phyloP scores from a whole-genome alignment of 805 yeast genomes.

The Diddensiella caesifluorescens region DNA sequence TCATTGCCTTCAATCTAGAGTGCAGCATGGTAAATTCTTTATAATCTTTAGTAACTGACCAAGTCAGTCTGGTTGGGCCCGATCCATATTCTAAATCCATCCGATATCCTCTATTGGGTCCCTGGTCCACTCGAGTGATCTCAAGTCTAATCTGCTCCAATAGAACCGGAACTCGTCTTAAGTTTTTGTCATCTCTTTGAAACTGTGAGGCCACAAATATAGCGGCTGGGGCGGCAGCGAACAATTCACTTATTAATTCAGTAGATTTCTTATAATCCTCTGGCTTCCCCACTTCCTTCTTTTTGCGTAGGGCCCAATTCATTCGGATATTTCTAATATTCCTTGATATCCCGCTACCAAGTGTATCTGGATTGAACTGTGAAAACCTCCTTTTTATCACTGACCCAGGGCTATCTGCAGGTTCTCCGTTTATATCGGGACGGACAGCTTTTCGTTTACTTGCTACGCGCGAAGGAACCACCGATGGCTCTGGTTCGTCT shows the following conservation, averaged over 20 bases:
- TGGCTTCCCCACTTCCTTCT: conserved; percentile 21
- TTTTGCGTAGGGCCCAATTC: conserved; percentile 13
- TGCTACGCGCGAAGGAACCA: too few species aligned
- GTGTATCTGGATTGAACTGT: conserved; percentile 17
- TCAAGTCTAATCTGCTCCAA: conserved; percentile 65
- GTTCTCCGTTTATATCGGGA: conserved; percentile 2
- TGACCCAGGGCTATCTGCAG: conserved; percentile 7
- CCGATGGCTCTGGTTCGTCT: too few species aligned
- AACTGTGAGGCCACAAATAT: conserved; percentile 70
- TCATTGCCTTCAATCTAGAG: conserved; percentile 53
- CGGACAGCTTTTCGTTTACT: conserved; percentile 2
- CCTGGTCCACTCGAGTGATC: conserved; percentile 40
- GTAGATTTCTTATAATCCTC: conserved; percentile 28
- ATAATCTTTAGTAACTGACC: conserved; percentile 72
- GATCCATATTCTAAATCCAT: conserved; percentile 88
- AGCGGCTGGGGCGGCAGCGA: conserved; percentile 25
- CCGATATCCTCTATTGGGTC: conserved; percentile 44
- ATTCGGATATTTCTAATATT: conserved; percentile 18
- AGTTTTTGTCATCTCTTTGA: conserved; percentile 55
- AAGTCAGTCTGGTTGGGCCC: conserved; percentile 67
- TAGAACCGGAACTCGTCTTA: conserved; percentile 74
- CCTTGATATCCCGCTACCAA: conserved; percentile 11
- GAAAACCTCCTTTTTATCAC: conserved; percentile 16
- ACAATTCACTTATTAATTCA: conserved; percentile 44
- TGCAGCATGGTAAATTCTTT: conserved; percentile 71